Evolutionary conservation across 2,329 filamentous ascomycete genomes (phyloP).

Genomic region (Paecilomyces formosus): DNA sequence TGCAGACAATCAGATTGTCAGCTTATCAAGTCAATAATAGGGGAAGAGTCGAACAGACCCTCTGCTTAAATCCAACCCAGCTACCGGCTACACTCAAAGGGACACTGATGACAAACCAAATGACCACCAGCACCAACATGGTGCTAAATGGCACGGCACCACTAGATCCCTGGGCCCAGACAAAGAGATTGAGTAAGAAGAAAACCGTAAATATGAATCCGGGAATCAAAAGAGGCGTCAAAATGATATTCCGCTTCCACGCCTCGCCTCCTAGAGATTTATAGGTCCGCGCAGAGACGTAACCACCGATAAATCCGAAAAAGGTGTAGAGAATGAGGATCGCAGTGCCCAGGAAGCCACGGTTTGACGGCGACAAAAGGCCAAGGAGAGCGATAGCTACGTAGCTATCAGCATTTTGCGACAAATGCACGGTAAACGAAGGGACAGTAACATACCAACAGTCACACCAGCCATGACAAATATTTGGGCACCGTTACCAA

Average conservation of each 20-base stretch:
- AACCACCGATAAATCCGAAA: constrained; percentile 87
- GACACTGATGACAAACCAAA: constrained; percentile 96
- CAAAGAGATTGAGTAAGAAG: constrained; percentile 91
- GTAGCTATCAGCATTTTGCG: constrained; percentile 5
- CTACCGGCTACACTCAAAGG: constrained; percentile 84
- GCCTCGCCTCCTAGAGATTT: constrained; percentile 86
- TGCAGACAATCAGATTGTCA: constrained; percentile 16
- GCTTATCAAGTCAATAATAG: background rate
- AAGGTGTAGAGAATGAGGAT: constrained; percentile 91
- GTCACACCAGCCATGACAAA: constrained; percentile 97
- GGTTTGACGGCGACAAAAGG: constrained; percentile 91
- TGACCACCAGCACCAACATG: constrained; percentile 85
- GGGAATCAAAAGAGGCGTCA: constrained; percentile 81
- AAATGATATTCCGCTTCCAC: constrained; percentile 88
- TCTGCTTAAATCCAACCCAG: constrained; percentile 82
- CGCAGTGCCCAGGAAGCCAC: constrained; percentile 85
- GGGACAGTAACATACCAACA: constrained; percentile 47
- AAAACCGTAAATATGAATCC: constrained; percentile 79
- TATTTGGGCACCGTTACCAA: constrained; percentile 90
- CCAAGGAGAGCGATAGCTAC: constrained; percentile 78
- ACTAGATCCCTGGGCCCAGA: constrained; percentile 87
- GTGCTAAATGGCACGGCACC: constrained; percentile 94
- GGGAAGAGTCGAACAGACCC: constrained; percentile 25
- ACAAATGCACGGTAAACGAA: background rate
- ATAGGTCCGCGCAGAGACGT: constrained; percentile 83